Base-by-base conservation (phyloP, 257 asterid genomes). In the Leptodermis oblonga region DNA sequence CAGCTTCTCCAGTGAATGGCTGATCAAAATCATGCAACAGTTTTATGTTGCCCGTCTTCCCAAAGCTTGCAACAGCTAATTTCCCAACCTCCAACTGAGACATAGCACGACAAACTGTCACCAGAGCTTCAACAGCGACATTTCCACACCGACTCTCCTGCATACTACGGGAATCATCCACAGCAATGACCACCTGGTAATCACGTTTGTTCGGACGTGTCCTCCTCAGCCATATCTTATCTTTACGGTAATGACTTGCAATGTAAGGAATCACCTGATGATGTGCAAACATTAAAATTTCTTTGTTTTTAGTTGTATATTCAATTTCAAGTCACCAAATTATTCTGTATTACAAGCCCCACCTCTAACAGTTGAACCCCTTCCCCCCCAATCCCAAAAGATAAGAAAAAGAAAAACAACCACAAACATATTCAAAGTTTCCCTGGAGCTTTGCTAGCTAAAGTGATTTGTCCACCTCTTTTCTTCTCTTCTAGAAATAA, bases 101-200 rank as follows among this genome's bases (percentile, higher is more conserved):
- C 99, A 94, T 94, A 68, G 99, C 97, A 13, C 96, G 94, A 55
- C 97, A 94, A 58, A 94, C 97, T 0, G 97, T 87, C 62, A 91
- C 95, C 76, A 94, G 80, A 55, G 99, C 97, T 84, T 94, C 96
- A 63, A 87, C 68, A 43, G 99, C 99, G 20, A 91, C 85, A 75
- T 75, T 78, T 20, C 97, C 96, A 75, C 97, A 91, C 37, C 33
- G 73, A 20, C 90, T 88, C 75, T 91, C 97, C 6, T 88, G 84
- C 99, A 94, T 94, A 75, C 99, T 94, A 70, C 86, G 79, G 36
- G 99, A 94, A 80, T 94, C 99, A 52, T 94, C 99, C 70, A 94
- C 96, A 4, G 99, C 99, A 74, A 94, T 83, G 28, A 94, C 92
- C 10, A 91, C 96, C 75, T 91, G 99, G 74, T 94, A 94, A 75